Evolutionary conservation across 129 eudicot species (phyloP), one percentile per base, ranked within the genome.

Genomic region (Arctium minus): DNA sequence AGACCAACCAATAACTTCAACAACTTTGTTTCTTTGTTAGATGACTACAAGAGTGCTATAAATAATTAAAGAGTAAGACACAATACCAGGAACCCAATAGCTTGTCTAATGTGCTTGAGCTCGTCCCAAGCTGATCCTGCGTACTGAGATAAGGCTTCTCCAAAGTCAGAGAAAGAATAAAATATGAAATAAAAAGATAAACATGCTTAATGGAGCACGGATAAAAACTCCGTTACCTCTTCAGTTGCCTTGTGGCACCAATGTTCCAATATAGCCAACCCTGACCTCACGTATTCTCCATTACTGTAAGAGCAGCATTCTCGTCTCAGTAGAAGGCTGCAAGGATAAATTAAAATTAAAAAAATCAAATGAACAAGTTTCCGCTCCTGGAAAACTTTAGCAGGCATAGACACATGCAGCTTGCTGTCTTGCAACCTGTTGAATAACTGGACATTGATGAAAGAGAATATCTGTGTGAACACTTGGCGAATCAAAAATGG

Each of bases 271-370:
- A 91, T 92, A 75, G 98, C 92, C 74, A 94, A 76, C 50, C 98
- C 98, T 18, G 98, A 90, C 84, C 86, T 90, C 32, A 94, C 93
- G 76, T 94, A 94, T 80, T 94, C 94, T 81, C 94, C 98, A 77
- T 94, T 94, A 72, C 94, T 94, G 56, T 93, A 96, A 48, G 99
- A 96, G 88, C 99, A 96, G 88, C 99, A 96, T 88, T 96, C 99
- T 79, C 99, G 89, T 89, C 97, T 88, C 80, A 96, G 85, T 78
- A 96, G 88, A 87, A 96, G 98, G 85, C 99, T 96, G 92, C 83
- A 84, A 70, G 22, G 75, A 86, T 62, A 31, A 77, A 84, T 18
- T 30, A 50, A 75, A 74, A 74, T 32, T 75, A 80, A 73, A 62
- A 85, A 36, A 85, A 82, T 70, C 4, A 86, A 39, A 40, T 56